Conservation (phyloP, 139 green algal genomes). For the Ettlia oleoabundans region DNA sequence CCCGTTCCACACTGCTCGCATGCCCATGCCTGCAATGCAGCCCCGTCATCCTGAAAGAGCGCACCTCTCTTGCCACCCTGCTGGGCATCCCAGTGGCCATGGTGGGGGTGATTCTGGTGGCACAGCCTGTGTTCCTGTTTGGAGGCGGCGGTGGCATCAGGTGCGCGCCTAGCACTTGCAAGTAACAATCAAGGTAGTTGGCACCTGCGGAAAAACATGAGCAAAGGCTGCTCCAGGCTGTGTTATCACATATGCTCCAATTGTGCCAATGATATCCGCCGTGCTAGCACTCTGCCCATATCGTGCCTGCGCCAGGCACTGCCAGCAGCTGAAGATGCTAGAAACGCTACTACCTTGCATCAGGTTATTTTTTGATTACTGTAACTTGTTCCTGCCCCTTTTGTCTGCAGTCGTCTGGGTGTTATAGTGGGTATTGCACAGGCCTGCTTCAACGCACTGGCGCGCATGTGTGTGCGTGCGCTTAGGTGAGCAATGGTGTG, state of each 20-base stretch:
- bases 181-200: too few species aligned
- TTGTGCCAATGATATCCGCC: too few species aligned
- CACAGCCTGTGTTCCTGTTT: constrained; percentile 47
- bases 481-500: constrained; percentile 23
- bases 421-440: constrained; percentile 23
- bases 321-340: too few species aligned
- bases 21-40: background rate
- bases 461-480: constrained; percentile 33
- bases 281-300: background rate
- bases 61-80: background rate
- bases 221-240: too few species aligned
- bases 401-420: background rate
- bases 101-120: constrained; percentile 44
- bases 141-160: constrained; percentile 18
- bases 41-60: constrained; percentile 7
- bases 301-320: too few species aligned
- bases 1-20: too few species aligned
- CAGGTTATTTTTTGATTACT: background rate
- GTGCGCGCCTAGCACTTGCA: background rate
- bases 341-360: too few species aligned
- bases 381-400: background rate
- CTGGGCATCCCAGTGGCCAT: constrained; percentile 48
- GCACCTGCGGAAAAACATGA: too few species aligned
- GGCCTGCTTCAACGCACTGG: constrained; percentile 38
- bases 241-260: too few species aligned